Evolutionary conservation across 148 eudicot genomes (phyloP), one percentile per base, ranked within the genome.

Genomic region (Gaultheria prostrata): DNA sequence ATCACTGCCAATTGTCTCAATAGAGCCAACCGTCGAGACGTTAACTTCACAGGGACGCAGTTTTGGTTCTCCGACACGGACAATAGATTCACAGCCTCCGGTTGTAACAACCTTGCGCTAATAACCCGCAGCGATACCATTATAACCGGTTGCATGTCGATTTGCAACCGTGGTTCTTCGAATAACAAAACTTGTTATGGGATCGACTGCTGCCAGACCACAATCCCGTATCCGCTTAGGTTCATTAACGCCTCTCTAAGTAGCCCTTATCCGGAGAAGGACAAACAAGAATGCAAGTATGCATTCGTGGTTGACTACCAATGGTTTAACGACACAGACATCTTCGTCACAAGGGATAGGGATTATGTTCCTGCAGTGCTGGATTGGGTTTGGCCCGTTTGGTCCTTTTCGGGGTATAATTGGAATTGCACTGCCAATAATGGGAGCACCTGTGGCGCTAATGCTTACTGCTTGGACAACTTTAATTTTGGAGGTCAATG

Each of bases 71-170:
- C 53, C 2, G 14, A 12, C 15, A 50, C 3, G 15, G 11, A 50
- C 53, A 50, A 50, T 12, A 50, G 53, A 12, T 35, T 35, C 39
- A 1, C 3, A 1, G 53, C 15, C 53, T 0, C 1, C 2, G 53
- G 15, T 11, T 49, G 53, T 3, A 49, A 49, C 53, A 49, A 49
- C 53, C 14, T 49, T 13, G 53, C 15, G 0, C 53, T 49, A 11
- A 0, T 49, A 10, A 0, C 0, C 14, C 0, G 3, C 13, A 3
- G 2, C 1, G 11, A 1, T 1, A 0, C 0, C 15, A 49, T 11
- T 49, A 1, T 11, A 49, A 1, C 53, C 53, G 53, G 53, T 49
- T 49, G 53, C 53, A 49, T 2, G 3, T 49, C 53, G 14, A 49
- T 11, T 49, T 49, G 53, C 53, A 10, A 1, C 1, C 2, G 39